These are phyloP conservation scores for Clarireedia monteithiana DNA, from an alignment of 2,329 filamentous ascomycete species.

Conservation along the genomic window DNA sequence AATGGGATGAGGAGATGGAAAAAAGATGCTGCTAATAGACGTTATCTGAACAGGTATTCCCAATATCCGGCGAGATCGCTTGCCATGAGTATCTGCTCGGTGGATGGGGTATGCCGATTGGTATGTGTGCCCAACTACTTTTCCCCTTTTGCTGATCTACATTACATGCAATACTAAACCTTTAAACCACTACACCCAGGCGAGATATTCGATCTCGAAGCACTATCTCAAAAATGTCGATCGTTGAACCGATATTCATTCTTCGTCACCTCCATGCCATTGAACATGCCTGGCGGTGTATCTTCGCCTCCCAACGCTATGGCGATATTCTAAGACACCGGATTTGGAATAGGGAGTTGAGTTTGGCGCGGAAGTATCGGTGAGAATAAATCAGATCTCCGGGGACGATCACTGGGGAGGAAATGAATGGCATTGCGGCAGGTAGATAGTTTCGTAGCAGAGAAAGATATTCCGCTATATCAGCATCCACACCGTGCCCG, in stretches of 20 bases:
- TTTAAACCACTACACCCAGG: constrained; percentile 22
- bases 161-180: background rate
- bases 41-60: background rate
- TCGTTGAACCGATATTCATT: constrained; percentile 48
- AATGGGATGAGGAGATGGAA: background rate
- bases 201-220: constrained; percentile 28
- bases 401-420: too few relatives aligned
- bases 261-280: constrained; percentile 51
- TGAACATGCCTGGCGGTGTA: constrained; percentile 36
- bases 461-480: too few relatives aligned
- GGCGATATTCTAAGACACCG: constrained; percentile 11
- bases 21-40: background rate
- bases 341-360: background rate
- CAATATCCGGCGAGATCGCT: background rate
- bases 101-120: constrained; percentile 17
- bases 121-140: background rate
- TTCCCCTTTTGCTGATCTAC: background rate
- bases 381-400: too few relatives aligned
- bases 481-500: too few relatives aligned
- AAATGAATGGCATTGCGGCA: too few relatives aligned
- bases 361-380: background rate
- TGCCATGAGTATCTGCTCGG: constrained; percentile 4
- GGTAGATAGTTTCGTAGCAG: too few relatives aligned
- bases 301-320: constrained; percentile 25
- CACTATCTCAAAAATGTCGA: constrained; percentile 37